Base-by-base conservation (phyloP, 2,329 filamentous ascomycete genomes). In the Stylonectria norvegica region DNA sequence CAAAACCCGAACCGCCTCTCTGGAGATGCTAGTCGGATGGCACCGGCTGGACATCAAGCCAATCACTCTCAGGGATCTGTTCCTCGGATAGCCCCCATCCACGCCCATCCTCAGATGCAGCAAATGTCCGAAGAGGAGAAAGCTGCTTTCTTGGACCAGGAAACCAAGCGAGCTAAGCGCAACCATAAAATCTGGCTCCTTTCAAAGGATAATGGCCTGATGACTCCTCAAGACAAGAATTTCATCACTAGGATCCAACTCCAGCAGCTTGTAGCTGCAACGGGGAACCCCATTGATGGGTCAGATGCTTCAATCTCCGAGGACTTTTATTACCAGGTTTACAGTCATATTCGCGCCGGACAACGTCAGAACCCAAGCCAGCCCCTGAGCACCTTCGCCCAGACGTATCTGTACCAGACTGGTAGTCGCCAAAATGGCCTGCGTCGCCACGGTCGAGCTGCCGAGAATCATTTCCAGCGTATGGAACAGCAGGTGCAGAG, bases 401-500 rank as follows among this genome's bases (percentile, higher is more conserved):
- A 98, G 66, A 98, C 93, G 0, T 98, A 98, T 59, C 74, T 98
- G 3, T 95, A 94, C 66, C 91, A 97, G 65, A 96, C 91, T 3
- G 91, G 91, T 19, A 87, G 85, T 52, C 83, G 90, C 15, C 81
- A 89, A 50, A 85, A 86, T 39, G 80, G 78, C 29, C 78, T 80
- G 59, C 75, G 89, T 48, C 80, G 89, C 49, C 82, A 93, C 53
- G 81, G 83, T 45, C 79, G 89, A 43, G 88, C 85, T 30, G 89
- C 88, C 14, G 93, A 98, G 63, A 98, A 96, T 61, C 93, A 98
- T 60, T 88, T 97, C 70, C 93, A 97, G 63, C 85, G 93, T 40
- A 98, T 98, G 93, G 91, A 98, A 65, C 93, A 98, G 66, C 93
- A 98, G 65, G 94, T 98, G 10, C 91, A 96, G 63, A 83, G 93